Percentiles rank a stretch among this genome's conserved stretches.
Evolutionary conservation across 2,329 filamentous ascomycete species (phyloP).

Genomic region (Clonostachys byssicola): DNA sequence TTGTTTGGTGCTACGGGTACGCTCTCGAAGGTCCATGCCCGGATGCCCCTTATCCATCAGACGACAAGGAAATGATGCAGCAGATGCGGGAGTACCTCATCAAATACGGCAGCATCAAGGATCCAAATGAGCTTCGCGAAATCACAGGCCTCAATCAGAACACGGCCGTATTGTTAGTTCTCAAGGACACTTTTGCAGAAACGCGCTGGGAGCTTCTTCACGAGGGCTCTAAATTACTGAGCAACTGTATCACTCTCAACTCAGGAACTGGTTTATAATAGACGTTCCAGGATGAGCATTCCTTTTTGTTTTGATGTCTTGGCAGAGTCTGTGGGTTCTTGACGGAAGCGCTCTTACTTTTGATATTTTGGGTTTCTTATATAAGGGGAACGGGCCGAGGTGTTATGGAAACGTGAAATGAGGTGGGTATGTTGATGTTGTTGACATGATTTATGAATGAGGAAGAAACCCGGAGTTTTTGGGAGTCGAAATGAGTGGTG

Average conservation of each 20-base stretch:
- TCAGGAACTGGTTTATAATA: constrained; percentile 18
- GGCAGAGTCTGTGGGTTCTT: too few species aligned
- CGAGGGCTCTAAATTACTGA: constrained; percentile 76
- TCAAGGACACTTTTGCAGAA: constrained; percentile 76
- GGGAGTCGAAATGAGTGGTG: too few species aligned
- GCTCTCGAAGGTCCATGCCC: constrained; percentile 78
- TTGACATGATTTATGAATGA: too few species aligned
- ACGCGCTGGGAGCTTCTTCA: constrained; percentile 90
- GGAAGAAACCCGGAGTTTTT: too few species aligned
- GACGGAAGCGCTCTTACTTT: constrained; percentile 6
- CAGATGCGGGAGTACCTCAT: constrained; percentile 80
- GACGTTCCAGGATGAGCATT: constrained; percentile 1
- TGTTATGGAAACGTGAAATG: background rate
- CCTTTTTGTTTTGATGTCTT: constrained; percentile 6
- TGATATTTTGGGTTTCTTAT: constrained; percentile 3
- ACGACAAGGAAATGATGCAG: constrained; percentile 60
- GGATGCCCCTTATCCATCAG: constrained; percentile 44
- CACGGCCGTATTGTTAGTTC: constrained; percentile 73
- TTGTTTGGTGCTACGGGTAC: constrained; percentile 94
- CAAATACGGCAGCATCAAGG: constrained; percentile 65
- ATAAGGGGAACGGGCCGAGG: background rate
- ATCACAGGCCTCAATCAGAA: constrained; percentile 78
- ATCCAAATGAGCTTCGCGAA: constrained; percentile 72
- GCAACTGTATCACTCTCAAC: constrained; percentile 65
- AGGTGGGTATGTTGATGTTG: background rate